Evolutionary conservation across 306 rosid genomes (phyloP).

Genomic region (Trichosanthes truncata): DNA sequence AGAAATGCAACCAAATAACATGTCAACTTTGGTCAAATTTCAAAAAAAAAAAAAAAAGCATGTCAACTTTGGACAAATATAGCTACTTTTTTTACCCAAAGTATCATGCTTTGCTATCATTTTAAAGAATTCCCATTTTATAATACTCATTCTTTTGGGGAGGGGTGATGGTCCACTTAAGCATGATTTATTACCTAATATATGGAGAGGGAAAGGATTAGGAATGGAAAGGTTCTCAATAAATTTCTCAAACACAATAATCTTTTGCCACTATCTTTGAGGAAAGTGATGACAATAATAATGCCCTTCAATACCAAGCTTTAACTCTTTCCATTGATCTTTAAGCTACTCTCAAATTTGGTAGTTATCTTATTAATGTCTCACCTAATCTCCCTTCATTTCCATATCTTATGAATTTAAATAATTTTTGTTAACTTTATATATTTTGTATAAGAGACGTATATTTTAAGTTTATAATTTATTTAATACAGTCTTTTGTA

Average conservation of each 20-base stretch:
- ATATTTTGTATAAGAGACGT: neutral
- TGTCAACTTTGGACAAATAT: neutral
- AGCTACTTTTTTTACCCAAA: neutral
- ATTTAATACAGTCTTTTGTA: neutral
- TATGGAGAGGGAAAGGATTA: neutral
- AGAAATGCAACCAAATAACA: neutral
- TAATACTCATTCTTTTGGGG: neutral
- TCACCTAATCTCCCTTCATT: neutral
- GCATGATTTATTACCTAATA: constrained; percentile 4
- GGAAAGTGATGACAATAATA: neutral
- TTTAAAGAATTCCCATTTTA: neutral
- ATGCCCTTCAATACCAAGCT: neutral
- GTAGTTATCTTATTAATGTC: neutral
- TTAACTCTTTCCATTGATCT: neutral
- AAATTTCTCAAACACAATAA: neutral
- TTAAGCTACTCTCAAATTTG: neutral
- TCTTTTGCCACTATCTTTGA: neutral
- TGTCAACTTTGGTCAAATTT: no score
- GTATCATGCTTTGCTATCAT: neutral
- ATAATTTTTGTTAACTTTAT: neutral
- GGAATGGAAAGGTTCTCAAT: neutral
- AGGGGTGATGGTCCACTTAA: neutral
- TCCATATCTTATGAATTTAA: neutral
- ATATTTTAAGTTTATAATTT: neutral
- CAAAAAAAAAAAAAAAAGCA: no score